Conservation (phyloP, 2,329 filamentous ascomycete genomes). For the Diaporthe citri region DNA sequence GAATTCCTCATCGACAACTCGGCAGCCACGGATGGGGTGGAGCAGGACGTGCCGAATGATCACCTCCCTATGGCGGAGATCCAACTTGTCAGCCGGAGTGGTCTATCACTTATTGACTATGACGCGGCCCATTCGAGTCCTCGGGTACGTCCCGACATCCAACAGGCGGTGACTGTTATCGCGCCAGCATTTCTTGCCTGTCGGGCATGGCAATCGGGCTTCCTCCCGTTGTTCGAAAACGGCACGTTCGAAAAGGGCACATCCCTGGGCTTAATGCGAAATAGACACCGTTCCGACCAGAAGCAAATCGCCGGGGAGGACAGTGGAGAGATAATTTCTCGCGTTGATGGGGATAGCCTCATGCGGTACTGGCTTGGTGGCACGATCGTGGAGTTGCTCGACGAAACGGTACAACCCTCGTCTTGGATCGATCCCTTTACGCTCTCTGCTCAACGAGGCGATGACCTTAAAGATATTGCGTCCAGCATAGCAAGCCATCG, state of each 20-base stretch:
- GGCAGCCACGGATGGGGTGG: not conserved
- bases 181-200: conserved; percentile 34
- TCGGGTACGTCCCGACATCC: not conserved
- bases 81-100: conserved; percentile 11
- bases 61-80: conserved; percentile 34
- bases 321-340: not conserved
- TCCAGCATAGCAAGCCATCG: too few species aligned
- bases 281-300: not conserved
- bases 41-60: not conserved
- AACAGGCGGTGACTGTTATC: not conserved
- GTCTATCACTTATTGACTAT: not conserved
- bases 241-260: not conserved
- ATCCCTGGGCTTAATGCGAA: not conserved
- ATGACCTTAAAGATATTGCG: too few species aligned
- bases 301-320: not conserved
- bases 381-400: conserved; percentile 25
- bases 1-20: not conserved
- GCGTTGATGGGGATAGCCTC: not conserved
- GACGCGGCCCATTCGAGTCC: not conserved
- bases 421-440: conserved; percentile 32
- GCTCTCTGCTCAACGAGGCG: not conserved
- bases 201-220: conserved; percentile 33
- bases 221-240: conserved; percentile 29
- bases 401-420: not conserved
- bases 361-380: conserved; percentile 32